Conservation (phyloP, 768 basidiomycete species). For the Lactarius evosmus region DNA sequence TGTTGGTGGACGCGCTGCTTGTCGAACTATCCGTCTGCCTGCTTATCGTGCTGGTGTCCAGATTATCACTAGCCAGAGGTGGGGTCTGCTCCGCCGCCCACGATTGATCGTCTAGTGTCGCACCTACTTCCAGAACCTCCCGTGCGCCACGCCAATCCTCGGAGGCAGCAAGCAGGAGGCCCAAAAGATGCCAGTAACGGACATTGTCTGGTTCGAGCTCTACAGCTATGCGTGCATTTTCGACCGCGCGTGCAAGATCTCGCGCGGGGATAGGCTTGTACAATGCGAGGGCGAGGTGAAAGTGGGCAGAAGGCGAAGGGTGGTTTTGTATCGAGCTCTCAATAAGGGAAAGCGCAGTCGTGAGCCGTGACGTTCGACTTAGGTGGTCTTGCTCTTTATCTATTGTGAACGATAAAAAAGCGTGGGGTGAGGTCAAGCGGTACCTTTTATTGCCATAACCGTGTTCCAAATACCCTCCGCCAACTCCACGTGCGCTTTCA, state of each 20-base stretch:
- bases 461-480: constrained; percentile 74
- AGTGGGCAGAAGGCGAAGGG: constrained; percentile 58
- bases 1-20: not conserved
- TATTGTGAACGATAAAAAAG: not conserved
- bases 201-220: constrained; percentile 61
- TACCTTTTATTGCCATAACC: constrained; percentile 68
- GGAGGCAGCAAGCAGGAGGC: constrained; percentile 70
- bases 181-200: constrained; percentile 89
- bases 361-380: constrained; percentile 57
- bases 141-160: constrained; percentile 79
- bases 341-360: constrained; percentile 52
- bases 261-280: constrained; percentile 61
- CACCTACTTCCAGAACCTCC: constrained; percentile 75
- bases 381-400: constrained; percentile 62
- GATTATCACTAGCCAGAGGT: constrained; percentile 5
- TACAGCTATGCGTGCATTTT: constrained; percentile 66
- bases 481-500: constrained; percentile 57
- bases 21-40: constrained; percentile 1
- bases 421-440: constrained; percentile 17
- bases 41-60: constrained; percentile 16
- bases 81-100: constrained; percentile 30
- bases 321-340: constrained; percentile 45
- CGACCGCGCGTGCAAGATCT: constrained; percentile 64
- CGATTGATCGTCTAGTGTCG: constrained; percentile 47
- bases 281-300: constrained; percentile 77